phyloP scores from a whole-genome alignment of 2,329 filamentous ascomycete species.

The Pseudocercospora vitis region DNA sequence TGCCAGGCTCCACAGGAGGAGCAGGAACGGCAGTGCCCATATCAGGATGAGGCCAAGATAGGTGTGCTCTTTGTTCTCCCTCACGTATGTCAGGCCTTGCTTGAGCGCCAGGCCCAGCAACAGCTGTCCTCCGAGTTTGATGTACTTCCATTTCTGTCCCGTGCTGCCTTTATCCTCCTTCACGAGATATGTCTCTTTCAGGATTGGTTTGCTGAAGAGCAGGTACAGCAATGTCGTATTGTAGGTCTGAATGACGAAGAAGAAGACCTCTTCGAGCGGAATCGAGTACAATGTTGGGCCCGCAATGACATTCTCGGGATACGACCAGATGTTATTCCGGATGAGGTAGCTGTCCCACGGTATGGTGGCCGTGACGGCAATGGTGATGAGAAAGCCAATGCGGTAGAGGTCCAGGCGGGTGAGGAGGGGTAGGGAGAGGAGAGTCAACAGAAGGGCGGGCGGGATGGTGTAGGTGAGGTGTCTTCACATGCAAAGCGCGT shows the following conservation, averaged over 20 bases:
- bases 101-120: constrained; percentile 48
- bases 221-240: constrained; percentile 69
- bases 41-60: constrained; percentile 69
- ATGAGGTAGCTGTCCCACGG: constrained; percentile 79
- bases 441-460: constrained; percentile 58
- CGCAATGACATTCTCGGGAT: constrained; percentile 63
- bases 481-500: constrained; percentile 41
- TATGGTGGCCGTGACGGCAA: constrained; percentile 67
- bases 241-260: constrained; percentile 76
- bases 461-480: constrained; percentile 69
- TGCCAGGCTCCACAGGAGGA: constrained; percentile 63
- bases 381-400: constrained; percentile 58
- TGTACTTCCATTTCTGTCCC: constrained; percentile 41
- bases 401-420: constrained; percentile 64
- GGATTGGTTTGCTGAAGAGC: constrained; percentile 62
- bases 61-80: constrained; percentile 53
- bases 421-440: constrained; percentile 61
- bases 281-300: constrained; percentile 65
- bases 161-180: constrained; percentile 38
- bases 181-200: constrained; percentile 56
- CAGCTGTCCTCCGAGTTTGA: constrained; percentile 53
- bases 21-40: constrained; percentile 67
- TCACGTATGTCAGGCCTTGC: constrained; percentile 49
- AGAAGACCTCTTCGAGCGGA: constrained; percentile 71
- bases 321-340: constrained; percentile 67